A percentile compares a stretch with the other conserved stretches of the same genome.
Evolutionary conservation across 129 eudicot species (phyloP).

Genomic region (Centaurea solstitialis): DNA sequence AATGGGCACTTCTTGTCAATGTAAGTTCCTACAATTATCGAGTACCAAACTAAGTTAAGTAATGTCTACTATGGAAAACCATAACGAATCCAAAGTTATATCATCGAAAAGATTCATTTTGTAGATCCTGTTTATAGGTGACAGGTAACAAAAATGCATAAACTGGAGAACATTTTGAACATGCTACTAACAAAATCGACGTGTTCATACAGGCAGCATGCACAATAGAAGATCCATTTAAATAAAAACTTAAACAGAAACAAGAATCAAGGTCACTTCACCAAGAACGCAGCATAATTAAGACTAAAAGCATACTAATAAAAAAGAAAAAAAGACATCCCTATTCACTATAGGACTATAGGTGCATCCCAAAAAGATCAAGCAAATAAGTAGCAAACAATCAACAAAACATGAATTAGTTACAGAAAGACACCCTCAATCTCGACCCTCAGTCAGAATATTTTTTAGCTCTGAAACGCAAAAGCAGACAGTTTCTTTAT

Average conservation of each 20-base stretch:
- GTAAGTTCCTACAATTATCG: slow-evolving; percentile 33
- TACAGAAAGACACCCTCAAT: background rate
- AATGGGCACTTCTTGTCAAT: slow-evolving; percentile 49
- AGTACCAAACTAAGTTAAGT: background rate
- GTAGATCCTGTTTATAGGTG: background rate
- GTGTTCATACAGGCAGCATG: too few relatives aligned
- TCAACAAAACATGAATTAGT: background rate
- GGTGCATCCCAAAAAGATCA: too few relatives aligned
- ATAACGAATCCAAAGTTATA: background rate
- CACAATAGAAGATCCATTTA: background rate
- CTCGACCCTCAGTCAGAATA: background rate
- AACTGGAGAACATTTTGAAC: background rate
- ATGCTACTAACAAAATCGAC: background rate
- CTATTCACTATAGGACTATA: too few relatives aligned
- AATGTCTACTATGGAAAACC: background rate
- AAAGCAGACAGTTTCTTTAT: background rate
- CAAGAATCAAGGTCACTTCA: too few relatives aligned
- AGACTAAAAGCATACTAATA: too few relatives aligned
- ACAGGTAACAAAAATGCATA: too few relatives aligned
- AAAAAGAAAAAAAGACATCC: too few relatives aligned
- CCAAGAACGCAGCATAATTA: too few relatives aligned
- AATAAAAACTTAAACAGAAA: too few relatives aligned
- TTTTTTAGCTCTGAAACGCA: background rate
- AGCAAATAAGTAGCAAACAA: background rate
- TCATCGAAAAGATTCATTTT: background rate